These are phyloP conservation scores for Penicillium sclerotigenum DNA, from an alignment of 2,329 filamentous ascomycete species.

Conservation along the genomic window DNA sequence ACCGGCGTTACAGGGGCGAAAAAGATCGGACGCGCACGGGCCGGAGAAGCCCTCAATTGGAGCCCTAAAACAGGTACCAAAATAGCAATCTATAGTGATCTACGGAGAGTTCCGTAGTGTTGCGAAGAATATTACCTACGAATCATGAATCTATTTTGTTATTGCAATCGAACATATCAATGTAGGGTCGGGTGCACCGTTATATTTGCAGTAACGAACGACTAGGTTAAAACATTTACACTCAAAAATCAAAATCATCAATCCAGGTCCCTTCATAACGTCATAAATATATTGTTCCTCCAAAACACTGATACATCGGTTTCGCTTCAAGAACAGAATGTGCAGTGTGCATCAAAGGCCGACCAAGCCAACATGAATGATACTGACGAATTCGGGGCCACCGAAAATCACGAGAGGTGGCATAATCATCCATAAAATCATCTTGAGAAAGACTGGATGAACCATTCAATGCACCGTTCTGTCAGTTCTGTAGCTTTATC, in stretches of 20 bases:
- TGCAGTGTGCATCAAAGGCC: background rate
- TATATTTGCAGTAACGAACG: slow-evolving; percentile 18
- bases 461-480: background rate
- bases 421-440: background rate
- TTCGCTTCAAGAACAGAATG: background rate
- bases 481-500: background rate
- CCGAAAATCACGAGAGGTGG: background rate
- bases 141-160: background rate
- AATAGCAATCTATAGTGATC: slow-evolving; percentile 1
- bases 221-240: slow-evolving; percentile 17
- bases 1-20: slow-evolving; percentile 17
- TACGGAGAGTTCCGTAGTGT: background rate
- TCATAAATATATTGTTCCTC: slow-evolving; percentile 20
- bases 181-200: background rate
- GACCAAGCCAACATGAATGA: background rate
- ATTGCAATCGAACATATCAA: background rate
- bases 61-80: slow-evolving; percentile 20
- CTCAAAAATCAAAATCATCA: slow-evolving; percentile 16
- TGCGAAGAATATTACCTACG: background rate
- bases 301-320: slow-evolving; percentile 7
- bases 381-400: background rate
- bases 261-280: slow-evolving; percentile 19
- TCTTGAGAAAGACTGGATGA: background rate
- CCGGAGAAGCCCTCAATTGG: slow-evolving; percentile 25
- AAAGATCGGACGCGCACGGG: slow-evolving; percentile 30